Evolutionary conservation across 805 yeast genomes (phyloP), one percentile per base, ranked within the genome.

Genomic region (Candida boleticola): DNA sequence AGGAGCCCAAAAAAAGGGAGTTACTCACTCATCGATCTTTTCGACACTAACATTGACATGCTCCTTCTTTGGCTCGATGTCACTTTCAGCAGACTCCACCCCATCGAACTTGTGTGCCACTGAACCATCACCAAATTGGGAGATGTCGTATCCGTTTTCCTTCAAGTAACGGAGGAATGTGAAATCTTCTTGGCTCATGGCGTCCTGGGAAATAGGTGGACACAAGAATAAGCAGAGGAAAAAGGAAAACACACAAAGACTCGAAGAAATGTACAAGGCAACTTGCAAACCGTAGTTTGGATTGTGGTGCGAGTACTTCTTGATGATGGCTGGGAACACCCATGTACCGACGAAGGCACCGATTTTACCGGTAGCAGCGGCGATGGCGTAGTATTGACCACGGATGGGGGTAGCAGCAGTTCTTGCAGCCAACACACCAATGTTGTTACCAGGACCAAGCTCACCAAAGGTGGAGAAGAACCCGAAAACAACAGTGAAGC

Each of bases 331-430:
- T 33, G 97, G 96, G 78, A 92, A 92, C 25, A 85, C 83, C 57
- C 83, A 89, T 36, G 93, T 83, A 42, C 97, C 97, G 23, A 83
- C 85, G 58, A 90, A 89, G 1, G 96, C 97, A 59, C 97, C 97
- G 45, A 88, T 71, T 63, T 90, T 90, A 57, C 96, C 97, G 41
- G 82, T 53, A 20, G 96, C 96, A 43, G 97, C 96, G 34, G 95
- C 92, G 52, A 89, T 73, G 54, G 93, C 93, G 59, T 90, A 90
- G 66, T 85, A 87, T 54, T 85, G 85, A 44, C 97, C 97, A 69
- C 97, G 82, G 43, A 89, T 77, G 18, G 96, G 82, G 7, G 96
- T 83, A 35, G 96, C 85, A 36, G 83, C 76, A 5, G 96, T 84
- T 66, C 89, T 89, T 32, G 96, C 77, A 17, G 96, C 95, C 48